Conservation (phyloP, 2,329 filamentous ascomycete species). For the Leptoxyphium fumago region DNA sequence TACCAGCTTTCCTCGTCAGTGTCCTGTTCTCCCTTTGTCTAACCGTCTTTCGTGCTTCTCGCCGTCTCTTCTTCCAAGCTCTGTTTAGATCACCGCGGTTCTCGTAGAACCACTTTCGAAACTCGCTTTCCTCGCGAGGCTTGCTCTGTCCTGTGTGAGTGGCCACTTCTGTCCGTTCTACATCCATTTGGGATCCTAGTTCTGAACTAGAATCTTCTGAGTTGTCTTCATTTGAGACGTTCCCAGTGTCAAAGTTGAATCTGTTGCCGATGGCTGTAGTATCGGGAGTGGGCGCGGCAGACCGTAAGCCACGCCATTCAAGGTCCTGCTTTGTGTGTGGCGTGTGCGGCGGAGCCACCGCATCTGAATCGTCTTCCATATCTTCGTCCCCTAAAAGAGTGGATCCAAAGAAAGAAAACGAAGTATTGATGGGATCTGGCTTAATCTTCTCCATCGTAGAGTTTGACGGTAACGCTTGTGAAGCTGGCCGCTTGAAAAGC, state of each 20-base stretch:
- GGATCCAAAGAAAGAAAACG: conserved; percentile 62
- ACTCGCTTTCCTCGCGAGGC: conserved; percentile 37
- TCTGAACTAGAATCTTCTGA: conserved; percentile 22
- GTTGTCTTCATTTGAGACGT: conserved; percentile 33
- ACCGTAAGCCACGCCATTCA: conserved; percentile 59
- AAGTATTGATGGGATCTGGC: conserved; percentile 34
- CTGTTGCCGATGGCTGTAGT: conserved; percentile 61
- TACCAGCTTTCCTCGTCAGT: conserved; percentile 23
- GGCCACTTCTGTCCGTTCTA: conserved; percentile 8
- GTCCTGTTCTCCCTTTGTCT: conserved; percentile 45
- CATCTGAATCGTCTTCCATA: conserved; percentile 22
- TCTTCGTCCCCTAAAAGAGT: conserved; percentile 24
- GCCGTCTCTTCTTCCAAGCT: conserved; percentile 39
- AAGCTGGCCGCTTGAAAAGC: conserved; percentile 63
- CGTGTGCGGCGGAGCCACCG: conserved; percentile 46
- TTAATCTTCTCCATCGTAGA: conserved; percentile 20
- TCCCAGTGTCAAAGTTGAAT: conserved; percentile 39
- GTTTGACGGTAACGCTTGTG: conserved; percentile 18
- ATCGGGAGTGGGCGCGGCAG: conserved; percentile 87
- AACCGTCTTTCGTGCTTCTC: conserved; percentile 46
- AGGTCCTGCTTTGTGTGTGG: conserved; percentile 71
- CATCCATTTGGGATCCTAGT: conserved; percentile 15
- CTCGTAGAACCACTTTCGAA: conserved; percentile 47
- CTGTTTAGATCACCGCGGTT: conserved; percentile 33
- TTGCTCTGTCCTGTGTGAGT: conserved; percentile 9